Conservation (phyloP, 2,329 filamentous ascomycete genomes). For the Neospermospora avenae region DNA sequence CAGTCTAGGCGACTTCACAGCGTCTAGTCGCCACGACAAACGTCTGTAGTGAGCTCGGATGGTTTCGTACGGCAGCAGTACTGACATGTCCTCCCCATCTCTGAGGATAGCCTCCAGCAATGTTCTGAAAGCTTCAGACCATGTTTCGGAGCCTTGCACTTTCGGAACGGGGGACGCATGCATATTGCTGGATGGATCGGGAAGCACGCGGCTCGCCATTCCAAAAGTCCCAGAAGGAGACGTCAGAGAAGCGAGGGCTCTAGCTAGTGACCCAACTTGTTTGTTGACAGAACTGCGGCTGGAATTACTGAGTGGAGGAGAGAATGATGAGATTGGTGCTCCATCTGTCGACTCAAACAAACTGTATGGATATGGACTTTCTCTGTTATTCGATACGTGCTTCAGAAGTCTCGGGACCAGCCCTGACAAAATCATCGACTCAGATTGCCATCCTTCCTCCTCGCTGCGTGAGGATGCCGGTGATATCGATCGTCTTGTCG, state of each 20-base stretch:
- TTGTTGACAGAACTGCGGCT: slow-evolving; percentile 29
- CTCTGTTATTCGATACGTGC: slow-evolving; percentile 32
- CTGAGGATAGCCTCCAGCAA: slow-evolving; percentile 54
- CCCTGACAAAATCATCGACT: slow-evolving; percentile 4
- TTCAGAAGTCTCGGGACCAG: slow-evolving; percentile 34
- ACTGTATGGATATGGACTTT: slow-evolving; percentile 34
- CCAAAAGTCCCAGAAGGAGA: slow-evolving; percentile 33
- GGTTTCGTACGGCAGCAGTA: slow-evolving; percentile 54
- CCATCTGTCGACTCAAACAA: slow-evolving; percentile 29
- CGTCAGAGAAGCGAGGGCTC: slow-evolving; percentile 28
- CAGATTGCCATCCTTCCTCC: background rate
- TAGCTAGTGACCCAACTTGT: slow-evolving; percentile 30
- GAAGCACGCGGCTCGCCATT: slow-evolving; percentile 27
- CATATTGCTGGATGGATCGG: slow-evolving; percentile 17
- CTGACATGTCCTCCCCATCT: slow-evolving; percentile 58
- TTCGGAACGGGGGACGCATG: slow-evolving; percentile 6
- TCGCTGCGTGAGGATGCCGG: slow-evolving; percentile 1
- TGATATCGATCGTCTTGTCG: background rate
- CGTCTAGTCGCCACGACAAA: slow-evolving; percentile 48
- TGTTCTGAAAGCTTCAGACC: slow-evolving; percentile 55
- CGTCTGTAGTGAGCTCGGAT: slow-evolving; percentile 52
- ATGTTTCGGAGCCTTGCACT: slow-evolving; percentile 40
- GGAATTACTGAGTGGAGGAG: slow-evolving; percentile 27
- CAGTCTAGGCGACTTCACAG: slow-evolving; percentile 49
- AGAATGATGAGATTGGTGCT: slow-evolving; percentile 27